Conservation (phyloP, 768 basidiomycete species). For the Mycena kentingensis region DNA sequence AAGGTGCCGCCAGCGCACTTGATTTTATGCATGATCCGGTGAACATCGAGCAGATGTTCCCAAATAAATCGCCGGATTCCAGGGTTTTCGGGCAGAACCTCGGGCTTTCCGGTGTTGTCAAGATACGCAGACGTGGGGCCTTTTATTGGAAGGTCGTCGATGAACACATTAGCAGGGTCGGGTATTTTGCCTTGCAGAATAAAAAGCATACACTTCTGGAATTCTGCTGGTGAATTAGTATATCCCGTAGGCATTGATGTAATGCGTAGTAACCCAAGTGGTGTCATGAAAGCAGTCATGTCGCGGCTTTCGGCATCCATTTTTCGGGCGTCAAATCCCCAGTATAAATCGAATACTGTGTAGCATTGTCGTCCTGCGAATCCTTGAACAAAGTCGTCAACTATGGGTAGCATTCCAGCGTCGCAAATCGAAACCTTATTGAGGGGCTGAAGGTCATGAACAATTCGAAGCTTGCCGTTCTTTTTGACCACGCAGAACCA, state of each 20-base stretch:
- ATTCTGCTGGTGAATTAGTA: conserved; percentile 38
- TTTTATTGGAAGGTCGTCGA: conserved; percentile 34
- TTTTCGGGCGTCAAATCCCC: conserved; percentile 37
- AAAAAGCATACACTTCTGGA: conserved; percentile 35
- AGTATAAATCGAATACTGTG: conserved; percentile 36
- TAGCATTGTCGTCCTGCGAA: conserved; percentile 31
- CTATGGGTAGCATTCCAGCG: conserved; percentile 34
- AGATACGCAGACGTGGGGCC: conserved; percentile 34
- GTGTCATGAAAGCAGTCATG: conserved; percentile 43
- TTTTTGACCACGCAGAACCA: conserved; percentile 44
- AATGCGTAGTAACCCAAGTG: conserved; percentile 34
- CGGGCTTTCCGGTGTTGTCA: conserved; percentile 17
- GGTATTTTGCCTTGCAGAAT: conserved; percentile 33
- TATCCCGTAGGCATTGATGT: conserved; percentile 41
- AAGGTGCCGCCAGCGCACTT: conserved; percentile 35
- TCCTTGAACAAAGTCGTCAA: conserved; percentile 34
- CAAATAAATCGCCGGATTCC: conserved; percentile 39
- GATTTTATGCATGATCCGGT: conserved; percentile 34
- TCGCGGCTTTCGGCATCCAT: conserved; percentile 25
- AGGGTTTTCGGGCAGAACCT: conserved; percentile 27
- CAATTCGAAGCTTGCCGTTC: conserved; percentile 33
- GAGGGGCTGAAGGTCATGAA: conserved; percentile 40
- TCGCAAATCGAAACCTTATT: conserved; percentile 41
- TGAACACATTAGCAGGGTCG: conserved; percentile 23
- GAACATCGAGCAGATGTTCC: conserved; percentile 35